Conservation (phyloP, 306 rosid genomes). For the Prunus dulcis region DNA sequence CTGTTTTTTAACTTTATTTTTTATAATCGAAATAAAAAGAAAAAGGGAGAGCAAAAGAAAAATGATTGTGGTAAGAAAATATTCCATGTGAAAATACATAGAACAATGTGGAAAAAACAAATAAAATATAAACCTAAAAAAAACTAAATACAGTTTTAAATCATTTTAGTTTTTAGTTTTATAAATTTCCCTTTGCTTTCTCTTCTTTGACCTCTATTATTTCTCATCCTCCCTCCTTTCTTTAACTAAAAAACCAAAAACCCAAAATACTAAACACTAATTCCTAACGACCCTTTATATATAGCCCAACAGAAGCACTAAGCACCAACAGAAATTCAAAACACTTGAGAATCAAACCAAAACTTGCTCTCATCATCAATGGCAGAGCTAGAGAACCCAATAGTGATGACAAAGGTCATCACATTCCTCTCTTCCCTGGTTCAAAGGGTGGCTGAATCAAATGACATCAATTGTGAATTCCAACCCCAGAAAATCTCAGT, state of each 20-base stretch:
- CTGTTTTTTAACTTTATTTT: neutral
- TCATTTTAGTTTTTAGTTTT: neutral
- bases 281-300: conserved; percentile 1
- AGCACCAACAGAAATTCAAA: conserved; percentile 29
- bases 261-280: neutral
- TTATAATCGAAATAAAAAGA: neutral
- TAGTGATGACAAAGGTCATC: conserved; percentile 65
- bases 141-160: neutral
- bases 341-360: conserved; percentile 12
- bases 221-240: neutral
- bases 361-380: conserved; percentile 29
- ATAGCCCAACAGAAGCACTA: neutral
- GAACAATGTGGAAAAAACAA: neutral
- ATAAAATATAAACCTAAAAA: neutral
- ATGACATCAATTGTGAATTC: conserved; percentile 42
- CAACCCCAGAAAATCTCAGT: conserved; percentile 64
- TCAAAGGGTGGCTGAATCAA: conserved; percentile 71
- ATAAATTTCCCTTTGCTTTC: neutral
- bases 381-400: conserved; percentile 81
- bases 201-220: neutral
- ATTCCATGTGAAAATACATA: no score
- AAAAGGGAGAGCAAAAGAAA: neutral
- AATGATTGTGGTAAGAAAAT: neutral
- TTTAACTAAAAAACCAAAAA: neutral
- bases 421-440: conserved; percentile 76